A percentile compares a stretch with the other conserved stretches of the same genome.
Evolutionary conservation across 371 early-diverging fungal species (phyloP).

Genomic region (Syncephalastrum racemosum): DNA sequence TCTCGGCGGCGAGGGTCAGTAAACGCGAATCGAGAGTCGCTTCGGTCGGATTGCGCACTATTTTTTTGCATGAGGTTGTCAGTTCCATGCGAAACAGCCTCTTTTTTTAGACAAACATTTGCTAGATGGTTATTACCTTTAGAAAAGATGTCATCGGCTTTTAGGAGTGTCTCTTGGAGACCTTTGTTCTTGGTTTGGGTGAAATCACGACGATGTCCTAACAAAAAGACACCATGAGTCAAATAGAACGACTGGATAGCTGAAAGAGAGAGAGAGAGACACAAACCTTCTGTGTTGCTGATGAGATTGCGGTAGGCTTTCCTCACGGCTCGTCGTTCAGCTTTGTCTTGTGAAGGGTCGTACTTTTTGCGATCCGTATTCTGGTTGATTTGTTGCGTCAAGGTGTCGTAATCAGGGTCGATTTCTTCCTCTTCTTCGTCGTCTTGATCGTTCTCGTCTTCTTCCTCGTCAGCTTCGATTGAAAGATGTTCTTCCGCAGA

Average conservation of each 20-base stretch:
- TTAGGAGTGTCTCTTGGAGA: constrained; percentile 45
- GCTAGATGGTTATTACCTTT: constrained; percentile 25
- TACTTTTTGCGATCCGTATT: constrained; percentile 27
- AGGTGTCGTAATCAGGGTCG: constrained; percentile 9
- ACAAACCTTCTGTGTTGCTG: constrained; percentile 46
- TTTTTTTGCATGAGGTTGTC: not conserved
- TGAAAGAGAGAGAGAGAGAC: not conserved
- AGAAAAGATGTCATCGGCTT: constrained; percentile 58
- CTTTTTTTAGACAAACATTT: no score
- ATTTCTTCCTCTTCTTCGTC: constrained; percentile 6
- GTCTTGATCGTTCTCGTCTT: not conserved
- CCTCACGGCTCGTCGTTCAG: constrained; percentile 50
- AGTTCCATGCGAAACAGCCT: not conserved
- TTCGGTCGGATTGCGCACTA: constrained; percentile 79
- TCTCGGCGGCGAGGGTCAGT: constrained; percentile 69
- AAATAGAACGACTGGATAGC: not conserved
- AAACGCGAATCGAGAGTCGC: constrained; percentile 85
- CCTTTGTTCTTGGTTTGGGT: constrained; percentile 45
- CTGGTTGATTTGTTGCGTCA: constrained; percentile 16
- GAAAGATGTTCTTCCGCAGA: no score
- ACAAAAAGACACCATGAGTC: not conserved
- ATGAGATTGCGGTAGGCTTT: constrained; percentile 53
- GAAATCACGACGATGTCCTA: constrained; percentile 53
- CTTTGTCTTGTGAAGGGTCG: constrained; percentile 49
- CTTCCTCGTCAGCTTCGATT: no score